phyloP scores from a whole-genome alignment of 176 grass and related monocot genomes.

The Aegilops sharonensis region DNA sequence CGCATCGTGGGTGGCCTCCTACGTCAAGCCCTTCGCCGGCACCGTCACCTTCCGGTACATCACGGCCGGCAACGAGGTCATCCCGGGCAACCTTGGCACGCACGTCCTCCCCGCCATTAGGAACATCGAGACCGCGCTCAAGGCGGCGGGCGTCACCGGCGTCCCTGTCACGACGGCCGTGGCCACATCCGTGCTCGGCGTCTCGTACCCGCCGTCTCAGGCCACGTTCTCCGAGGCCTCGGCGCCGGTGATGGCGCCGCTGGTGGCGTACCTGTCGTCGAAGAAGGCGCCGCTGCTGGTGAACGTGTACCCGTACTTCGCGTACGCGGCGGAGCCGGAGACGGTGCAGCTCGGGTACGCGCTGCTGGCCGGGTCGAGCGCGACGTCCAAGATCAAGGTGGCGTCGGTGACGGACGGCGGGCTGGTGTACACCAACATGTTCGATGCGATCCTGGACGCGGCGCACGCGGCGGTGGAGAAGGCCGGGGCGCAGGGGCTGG shows the following conservation, averaged over 20 bases:
- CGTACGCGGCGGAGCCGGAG: slow-evolving; percentile 40
- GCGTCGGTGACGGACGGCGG: slow-evolving; percentile 44
- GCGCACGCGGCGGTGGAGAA: slow-evolving; percentile 83
- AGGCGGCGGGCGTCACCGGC: slow-evolving; percentile 33
- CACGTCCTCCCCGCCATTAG: slow-evolving; percentile 70
- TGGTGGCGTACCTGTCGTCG: slow-evolving; percentile 47
- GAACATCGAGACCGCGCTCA: slow-evolving; percentile 61
- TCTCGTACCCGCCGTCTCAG: slow-evolving; percentile 69
- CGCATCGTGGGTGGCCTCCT: slow-evolving; percentile 66
- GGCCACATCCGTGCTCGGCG: slow-evolving; percentile 45
- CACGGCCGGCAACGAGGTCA: slow-evolving; percentile 84
- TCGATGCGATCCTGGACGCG: slow-evolving; percentile 91
- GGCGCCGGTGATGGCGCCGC: slow-evolving; percentile 47
- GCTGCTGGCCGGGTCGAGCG: slow-evolving; percentile 41
- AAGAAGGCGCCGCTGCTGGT: slow-evolving; percentile 60
- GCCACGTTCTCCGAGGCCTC: slow-evolving; percentile 55
- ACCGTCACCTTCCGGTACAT: slow-evolving; percentile 79
- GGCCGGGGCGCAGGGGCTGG: slow-evolving; percentile 42
- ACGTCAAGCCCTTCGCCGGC: slow-evolving; percentile 65
- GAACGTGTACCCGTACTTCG: slow-evolving; percentile 86
- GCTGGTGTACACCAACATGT: slow-evolving; percentile 81
- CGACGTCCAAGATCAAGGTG: slow-evolving; percentile 9
- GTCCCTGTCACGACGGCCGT: slow-evolving; percentile 76
- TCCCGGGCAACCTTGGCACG: slow-evolving; percentile 34
- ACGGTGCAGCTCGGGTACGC: slow-evolving; percentile 72